Base-by-base conservation (phyloP, 306 rosid species). In the Hippophae gyantsensis region DNA sequence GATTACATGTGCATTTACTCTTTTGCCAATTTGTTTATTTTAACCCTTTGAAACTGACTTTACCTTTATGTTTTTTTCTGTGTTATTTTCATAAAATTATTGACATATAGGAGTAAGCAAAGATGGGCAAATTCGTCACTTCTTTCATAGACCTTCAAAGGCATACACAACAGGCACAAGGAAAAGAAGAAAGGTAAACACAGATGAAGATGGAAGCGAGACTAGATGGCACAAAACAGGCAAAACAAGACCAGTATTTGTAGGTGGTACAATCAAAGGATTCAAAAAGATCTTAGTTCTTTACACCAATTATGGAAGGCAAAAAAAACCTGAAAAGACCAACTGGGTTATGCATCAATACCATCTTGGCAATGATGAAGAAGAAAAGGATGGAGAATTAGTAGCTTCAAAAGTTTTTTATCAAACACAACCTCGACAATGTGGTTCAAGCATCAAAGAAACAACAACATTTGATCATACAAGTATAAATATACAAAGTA, bases 151-250 rank as follows among this genome's bases (percentile, higher is more conserved):
- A 51, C 94, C 99, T 2, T 86, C 99, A 3, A 93, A 93, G 74
- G 99, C 95, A 48, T 93, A 93, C 80, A 93, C 96, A 53, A 84
- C 97, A 0, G 89, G 97, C 52, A 86, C 90, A 13, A 80, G 99
- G 65, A 93, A 93, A 58, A 79, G 95, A 42, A 75, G 99, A 76
- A 93, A 88, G 65, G 95, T 93, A n/a, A 78, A 86, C 75, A 78
- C 86, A 0, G 90, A 86, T 3, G 85, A 85, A 9, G 86, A 86
- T 42, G 96, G 90, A 18, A 79, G 77, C n/a, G 99, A 93, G 60
- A 88, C 95, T 6, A 82, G 97, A 58, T 88, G 99, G 97, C 97
- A 93, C 80, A 93, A 93, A 74, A 93, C 99, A 4, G 97, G 99
- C 2, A 93, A 93, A 77, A 88, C 97, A 7, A 80, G 95, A 61